Conservation (phyloP, 176 grass and related monocot species). For the Cenchrus fungigraminus region DNA sequence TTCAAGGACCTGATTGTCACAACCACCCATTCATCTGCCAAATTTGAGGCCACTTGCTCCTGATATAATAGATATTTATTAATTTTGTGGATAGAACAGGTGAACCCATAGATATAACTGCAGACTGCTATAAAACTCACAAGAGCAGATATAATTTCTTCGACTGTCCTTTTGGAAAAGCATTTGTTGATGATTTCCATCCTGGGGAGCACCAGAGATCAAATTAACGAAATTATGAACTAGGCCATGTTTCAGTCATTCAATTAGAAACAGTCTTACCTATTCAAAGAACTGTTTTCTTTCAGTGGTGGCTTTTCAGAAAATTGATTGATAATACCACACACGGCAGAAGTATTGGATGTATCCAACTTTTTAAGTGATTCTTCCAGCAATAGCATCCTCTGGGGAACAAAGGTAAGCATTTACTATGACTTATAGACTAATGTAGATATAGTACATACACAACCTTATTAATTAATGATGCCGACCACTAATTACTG, state of each 20-base stretch:
- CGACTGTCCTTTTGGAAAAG: slow-evolving; percentile 53
- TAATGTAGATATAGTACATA: too few relatives aligned
- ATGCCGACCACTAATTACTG: slow-evolving; percentile 19
- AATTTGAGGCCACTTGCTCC: slow-evolving; percentile 67
- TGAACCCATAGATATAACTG: slow-evolving; percentile 18
- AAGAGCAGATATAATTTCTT: slow-evolving; percentile 69
- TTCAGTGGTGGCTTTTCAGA: too few relatives aligned
- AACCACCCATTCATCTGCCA: slow-evolving; percentile 54
- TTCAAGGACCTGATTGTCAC: slow-evolving; percentile 64
- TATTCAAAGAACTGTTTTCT: slow-evolving; percentile 63
- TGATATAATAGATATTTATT: slow-evolving; percentile 37
- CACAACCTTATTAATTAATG: not conserved
- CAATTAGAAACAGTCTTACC: slow-evolving; percentile 37
- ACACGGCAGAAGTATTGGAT: too few relatives aligned
- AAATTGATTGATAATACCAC: too few relatives aligned
- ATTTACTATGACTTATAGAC: too few relatives aligned
- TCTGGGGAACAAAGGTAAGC: too few relatives aligned
- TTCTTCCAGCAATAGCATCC: not conserved
- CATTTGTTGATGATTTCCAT: slow-evolving; percentile 85
- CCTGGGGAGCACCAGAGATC: slow-evolving; percentile 40
- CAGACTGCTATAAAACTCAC: slow-evolving; percentile 55
- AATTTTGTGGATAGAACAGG: not conserved
- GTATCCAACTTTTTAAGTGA: slow-evolving; percentile 42
- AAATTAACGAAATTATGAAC: slow-evolving; percentile 8
- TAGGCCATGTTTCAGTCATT: not conserved